phyloP scores from a whole-genome alignment of 306 rosid genomes.

The Rubus idaeus region DNA sequence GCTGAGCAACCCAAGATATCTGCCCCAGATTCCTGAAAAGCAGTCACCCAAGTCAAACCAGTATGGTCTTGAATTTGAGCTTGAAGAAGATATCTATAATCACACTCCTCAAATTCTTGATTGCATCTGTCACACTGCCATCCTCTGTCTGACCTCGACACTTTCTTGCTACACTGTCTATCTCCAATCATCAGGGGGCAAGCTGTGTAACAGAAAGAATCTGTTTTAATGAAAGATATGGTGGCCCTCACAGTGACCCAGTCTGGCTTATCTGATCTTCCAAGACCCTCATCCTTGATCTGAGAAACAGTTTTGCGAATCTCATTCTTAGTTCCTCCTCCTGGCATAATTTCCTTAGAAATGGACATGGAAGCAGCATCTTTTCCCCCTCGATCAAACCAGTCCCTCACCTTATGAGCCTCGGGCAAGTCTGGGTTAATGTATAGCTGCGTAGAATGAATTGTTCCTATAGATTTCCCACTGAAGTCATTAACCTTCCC shows the following conservation, averaged over 20 bases:
- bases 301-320: conserved; percentile 84
- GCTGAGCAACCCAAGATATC: conserved; percentile 84
- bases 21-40: conserved; percentile 93
- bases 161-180: conserved; percentile 90
- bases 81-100: conserved; percentile 93
- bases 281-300: conserved; percentile 92
- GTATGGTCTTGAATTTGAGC: conserved; percentile 88
- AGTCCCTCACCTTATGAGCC: conserved; percentile 61
- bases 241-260: conserved; percentile 85
- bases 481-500: conserved; percentile 90
- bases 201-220: conserved; percentile 88
- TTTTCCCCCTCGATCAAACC: conserved; percentile 85
- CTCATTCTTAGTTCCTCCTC: conserved; percentile 73
- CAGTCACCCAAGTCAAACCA: conserved; percentile 94
- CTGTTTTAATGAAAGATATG: conserved; percentile 83
- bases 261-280: conserved; percentile 92
- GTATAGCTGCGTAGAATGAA: conserved; percentile 85
- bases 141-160: conserved; percentile 47
- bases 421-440: conserved; percentile 79
- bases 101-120: conserved; percentile 91
- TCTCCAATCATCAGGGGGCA: conserved; percentile 96
- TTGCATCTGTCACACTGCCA: conserved; percentile 97
- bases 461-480: conserved; percentile 89
- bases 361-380: conserved; percentile 62
- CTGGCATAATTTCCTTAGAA: conserved; percentile 67